These are phyloP conservation scores for Theileria luwenshuni DNA, from an alignment of 169 alveolate species.

Conservation along the genomic window DNA sequence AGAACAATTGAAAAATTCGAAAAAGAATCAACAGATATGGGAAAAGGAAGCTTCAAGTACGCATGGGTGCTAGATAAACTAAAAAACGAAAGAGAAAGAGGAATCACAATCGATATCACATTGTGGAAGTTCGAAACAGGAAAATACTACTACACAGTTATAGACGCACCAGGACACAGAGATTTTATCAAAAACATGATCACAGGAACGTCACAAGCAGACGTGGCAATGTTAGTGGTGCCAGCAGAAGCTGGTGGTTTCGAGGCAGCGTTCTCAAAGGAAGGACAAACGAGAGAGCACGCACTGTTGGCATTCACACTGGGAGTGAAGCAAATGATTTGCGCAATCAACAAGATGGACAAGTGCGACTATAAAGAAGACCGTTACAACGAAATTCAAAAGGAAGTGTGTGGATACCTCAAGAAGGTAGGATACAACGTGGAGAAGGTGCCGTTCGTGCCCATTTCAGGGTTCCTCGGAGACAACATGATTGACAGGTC, in stretches of 20 bases:
- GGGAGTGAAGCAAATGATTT: conserved; percentile 98
- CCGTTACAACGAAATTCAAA: conserved; percentile 94
- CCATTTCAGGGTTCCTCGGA: conserved; percentile 97
- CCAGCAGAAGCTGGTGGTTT: conserved; percentile 98
- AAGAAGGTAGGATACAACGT: conserved; percentile 97
- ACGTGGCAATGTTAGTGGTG: conserved; percentile 96
- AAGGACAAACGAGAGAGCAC: conserved; percentile 98
- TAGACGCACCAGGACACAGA: conserved; percentile 99
- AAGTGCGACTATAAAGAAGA: conserved; percentile 92
- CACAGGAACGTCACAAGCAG: conserved; percentile 99
- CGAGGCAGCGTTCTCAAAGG: conserved; percentile 95
- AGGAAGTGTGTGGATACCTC: conserved; percentile 92
- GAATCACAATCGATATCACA: conserved; percentile 98
- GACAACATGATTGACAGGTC: conserved; percentile 96
- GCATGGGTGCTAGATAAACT: conserved; percentile 98
- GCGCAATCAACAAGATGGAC: conserved; percentile 99
- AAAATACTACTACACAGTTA: conserved; percentile 95
- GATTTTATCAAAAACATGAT: conserved; percentile 99
- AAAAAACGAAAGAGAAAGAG: conserved; percentile 98
- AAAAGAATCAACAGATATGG: conserved; percentile 93
- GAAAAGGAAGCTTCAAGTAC: conserved; percentile 94
- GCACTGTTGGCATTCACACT: conserved; percentile 96
- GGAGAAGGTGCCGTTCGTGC: conserved; percentile 95
- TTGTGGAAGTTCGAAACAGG: conserved; percentile 97
- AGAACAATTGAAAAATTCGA: conserved; percentile 95